Evolutionary conservation across 768 basidiomycete species (phyloP).

Genomic region (Xerocomellus intermedius): DNA sequence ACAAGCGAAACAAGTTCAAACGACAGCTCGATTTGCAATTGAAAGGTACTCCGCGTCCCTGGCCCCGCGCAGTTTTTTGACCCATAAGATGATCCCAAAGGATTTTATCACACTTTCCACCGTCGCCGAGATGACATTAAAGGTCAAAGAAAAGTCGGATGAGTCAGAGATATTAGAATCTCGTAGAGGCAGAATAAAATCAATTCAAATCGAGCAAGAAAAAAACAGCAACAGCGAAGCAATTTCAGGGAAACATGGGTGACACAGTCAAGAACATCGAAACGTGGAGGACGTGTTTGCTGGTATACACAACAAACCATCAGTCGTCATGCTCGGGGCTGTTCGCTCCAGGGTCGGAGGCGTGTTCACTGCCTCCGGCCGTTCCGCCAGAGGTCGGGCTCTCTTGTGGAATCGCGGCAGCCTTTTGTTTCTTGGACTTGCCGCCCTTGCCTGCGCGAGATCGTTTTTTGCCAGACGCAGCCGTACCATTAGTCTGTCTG

Average conservation of each 20-base stretch:
- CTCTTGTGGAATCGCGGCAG: slow-evolving; percentile 3
- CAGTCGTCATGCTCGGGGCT: slow-evolving; percentile 27
- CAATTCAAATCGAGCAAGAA: slow-evolving; percentile 21
- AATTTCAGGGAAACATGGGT: slow-evolving; percentile 5
- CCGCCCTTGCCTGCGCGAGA: slow-evolving; percentile 30
- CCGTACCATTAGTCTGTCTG: slow-evolving; percentile 18
- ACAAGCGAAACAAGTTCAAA: background rate
- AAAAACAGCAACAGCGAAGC: background rate
- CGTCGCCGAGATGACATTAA: slow-evolving; percentile 25
- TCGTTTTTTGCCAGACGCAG: slow-evolving; percentile 29
- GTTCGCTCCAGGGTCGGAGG: slow-evolving; percentile 22
- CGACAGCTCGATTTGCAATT: slow-evolving; percentile 15
- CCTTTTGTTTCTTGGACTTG: slow-evolving; percentile 36
- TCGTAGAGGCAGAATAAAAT: slow-evolving; percentile 24
- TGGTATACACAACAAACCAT: slow-evolving; percentile 7
- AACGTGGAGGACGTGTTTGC: background rate
- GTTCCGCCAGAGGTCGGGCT: slow-evolving; percentile 25
- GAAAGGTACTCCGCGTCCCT: slow-evolving; percentile 15
- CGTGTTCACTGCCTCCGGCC: slow-evolving; percentile 27
- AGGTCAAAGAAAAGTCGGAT: slow-evolving; percentile 32
- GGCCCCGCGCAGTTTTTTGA: slow-evolving; percentile 27
- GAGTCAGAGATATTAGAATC: slow-evolving; percentile 15
- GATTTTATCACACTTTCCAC: slow-evolving; percentile 14
- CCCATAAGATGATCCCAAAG: slow-evolving; percentile 30
- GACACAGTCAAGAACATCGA: slow-evolving; percentile 13